Conservation (phyloP, 768 basidiomycete genomes). For the Agaricus sinodeliciosus region DNA sequence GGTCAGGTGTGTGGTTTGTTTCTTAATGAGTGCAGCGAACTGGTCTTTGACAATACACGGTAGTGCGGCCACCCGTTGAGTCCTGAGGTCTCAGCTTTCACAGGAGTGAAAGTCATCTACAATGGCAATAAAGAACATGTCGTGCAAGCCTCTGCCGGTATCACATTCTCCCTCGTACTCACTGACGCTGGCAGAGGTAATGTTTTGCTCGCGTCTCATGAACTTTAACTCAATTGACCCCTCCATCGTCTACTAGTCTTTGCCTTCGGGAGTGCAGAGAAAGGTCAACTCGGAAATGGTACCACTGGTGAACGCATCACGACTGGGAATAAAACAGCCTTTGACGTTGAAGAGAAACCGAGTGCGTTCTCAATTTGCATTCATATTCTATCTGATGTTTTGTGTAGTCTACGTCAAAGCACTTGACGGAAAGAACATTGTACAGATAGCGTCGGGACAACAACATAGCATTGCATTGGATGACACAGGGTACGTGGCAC, state of each 20-base stretch:
- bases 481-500: constrained; percentile 55
- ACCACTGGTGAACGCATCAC: constrained; percentile 88
- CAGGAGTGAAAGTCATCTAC: constrained; percentile 47
- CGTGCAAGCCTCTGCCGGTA: constrained; percentile 71
- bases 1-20: constrained; percentile 60
- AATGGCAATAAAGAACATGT: constrained; percentile 59
- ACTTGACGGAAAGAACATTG: constrained; percentile 70
- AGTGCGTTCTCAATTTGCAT: constrained; percentile 21
- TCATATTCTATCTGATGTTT: neutral
- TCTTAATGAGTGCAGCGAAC: neutral
- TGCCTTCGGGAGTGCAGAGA: constrained; percentile 85
- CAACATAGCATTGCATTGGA: constrained; percentile 86
- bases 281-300: constrained; percentile 91
- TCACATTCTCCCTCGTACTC: constrained; percentile 79
- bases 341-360: constrained; percentile 69
- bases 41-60: neutral
- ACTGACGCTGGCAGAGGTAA: constrained; percentile 77
- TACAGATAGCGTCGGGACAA: constrained; percentile 77
- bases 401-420: constrained; percentile 64
- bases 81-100: constrained; percentile 64
- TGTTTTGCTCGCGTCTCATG: constrained; percentile 12
- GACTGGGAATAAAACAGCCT: constrained; percentile 78
- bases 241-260: constrained; percentile 47
- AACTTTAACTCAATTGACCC: neutral
- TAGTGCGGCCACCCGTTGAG: constrained; percentile 64